phyloP scores from a whole-genome alignment of 2,329 filamentous ascomycete species.

The Albifimbria verrucaria region DNA sequence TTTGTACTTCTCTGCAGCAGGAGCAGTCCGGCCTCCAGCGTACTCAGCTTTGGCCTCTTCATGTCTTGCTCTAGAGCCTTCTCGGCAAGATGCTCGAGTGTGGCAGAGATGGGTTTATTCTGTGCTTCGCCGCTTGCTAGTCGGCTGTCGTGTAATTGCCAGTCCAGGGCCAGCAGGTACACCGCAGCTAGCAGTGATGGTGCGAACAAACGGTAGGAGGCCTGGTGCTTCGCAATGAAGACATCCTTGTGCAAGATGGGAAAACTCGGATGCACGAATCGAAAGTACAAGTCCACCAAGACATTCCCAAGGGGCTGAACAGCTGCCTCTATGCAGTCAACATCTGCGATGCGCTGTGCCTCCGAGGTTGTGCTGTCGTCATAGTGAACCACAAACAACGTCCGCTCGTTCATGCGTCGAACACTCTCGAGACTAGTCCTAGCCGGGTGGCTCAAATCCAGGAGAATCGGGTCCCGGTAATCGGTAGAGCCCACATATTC shows the following conservation, averaged over 20 bases:
- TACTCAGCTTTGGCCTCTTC: slow-evolving; percentile 51
- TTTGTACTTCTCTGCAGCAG: slow-evolving; percentile 48
- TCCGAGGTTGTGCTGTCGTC: slow-evolving; percentile 32
- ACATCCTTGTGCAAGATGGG: slow-evolving; percentile 59
- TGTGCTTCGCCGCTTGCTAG: slow-evolving; percentile 33
- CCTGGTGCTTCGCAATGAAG: slow-evolving; percentile 58
- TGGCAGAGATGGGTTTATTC: slow-evolving; percentile 24
- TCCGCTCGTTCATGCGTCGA: slow-evolving; percentile 30
- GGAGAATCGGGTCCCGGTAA: slow-evolving; percentile 54
- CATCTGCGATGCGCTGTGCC: slow-evolving; percentile 36
- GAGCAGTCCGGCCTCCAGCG: slow-evolving; percentile 51
- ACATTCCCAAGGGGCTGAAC: slow-evolving; percentile 61
- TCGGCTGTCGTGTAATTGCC: slow-evolving; percentile 56
- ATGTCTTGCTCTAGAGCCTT: slow-evolving; percentile 45
- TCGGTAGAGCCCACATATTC: slow-evolving; percentile 59
- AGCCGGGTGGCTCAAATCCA: slow-evolving; percentile 54
- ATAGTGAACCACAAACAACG: slow-evolving; percentile 32
- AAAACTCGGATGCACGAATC: slow-evolving; percentile 56
- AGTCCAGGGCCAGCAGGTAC: slow-evolving; percentile 60
- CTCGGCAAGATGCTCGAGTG: slow-evolving; percentile 35
- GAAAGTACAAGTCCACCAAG: slow-evolving; percentile 66
- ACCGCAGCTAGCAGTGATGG: slow-evolving; percentile 58
- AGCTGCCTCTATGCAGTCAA: slow-evolving; percentile 55
- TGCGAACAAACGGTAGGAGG: slow-evolving; percentile 55
- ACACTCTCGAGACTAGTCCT: slow-evolving; percentile 20